These are phyloP conservation scores for Eucalyptus sp. DNA, from an alignment of 345 rosid genomes.

Conservation along the genomic window DNA sequence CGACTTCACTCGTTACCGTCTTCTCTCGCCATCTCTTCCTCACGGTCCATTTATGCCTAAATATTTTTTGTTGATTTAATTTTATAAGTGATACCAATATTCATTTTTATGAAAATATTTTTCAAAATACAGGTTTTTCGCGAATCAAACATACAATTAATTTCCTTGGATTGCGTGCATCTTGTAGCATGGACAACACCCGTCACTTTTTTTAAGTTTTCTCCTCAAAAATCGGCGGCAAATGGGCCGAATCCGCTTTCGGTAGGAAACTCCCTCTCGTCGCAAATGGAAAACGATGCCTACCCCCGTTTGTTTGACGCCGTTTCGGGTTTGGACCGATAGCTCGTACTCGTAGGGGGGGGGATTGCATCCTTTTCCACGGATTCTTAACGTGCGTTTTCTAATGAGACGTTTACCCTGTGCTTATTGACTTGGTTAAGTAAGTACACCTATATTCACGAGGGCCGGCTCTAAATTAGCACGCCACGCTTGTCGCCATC, in stretches of 20 bases:
- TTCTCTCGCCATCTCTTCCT: rapidly evolving
- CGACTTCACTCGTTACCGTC: too few relatives aligned
- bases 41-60: background rate
- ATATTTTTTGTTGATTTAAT: background rate
- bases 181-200: background rate
- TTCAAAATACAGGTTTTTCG: rapidly evolving
- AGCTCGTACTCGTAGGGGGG: background rate
- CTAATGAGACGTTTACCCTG: background rate
- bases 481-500: background rate
- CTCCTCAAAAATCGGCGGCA: background rate
- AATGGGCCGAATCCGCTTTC: background rate
- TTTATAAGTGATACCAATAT: background rate
- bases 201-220: background rate
- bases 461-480: background rate
- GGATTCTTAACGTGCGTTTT: background rate
- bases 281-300: background rate
- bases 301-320: background rate
- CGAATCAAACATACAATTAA: too few relatives aligned
- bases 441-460: background rate
- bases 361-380: background rate
- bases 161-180: background rate
- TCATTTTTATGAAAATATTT: background rate
- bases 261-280: background rate
- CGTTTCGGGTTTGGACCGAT: background rate
- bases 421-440: background rate